Percentiles rank a stretch among this genome's conserved stretches.
These are phyloP conservation scores for Austroboletus rostrupii DNA, from an alignment of 1,284 basidiomycete genomes.

Conservation along the genomic window DNA sequence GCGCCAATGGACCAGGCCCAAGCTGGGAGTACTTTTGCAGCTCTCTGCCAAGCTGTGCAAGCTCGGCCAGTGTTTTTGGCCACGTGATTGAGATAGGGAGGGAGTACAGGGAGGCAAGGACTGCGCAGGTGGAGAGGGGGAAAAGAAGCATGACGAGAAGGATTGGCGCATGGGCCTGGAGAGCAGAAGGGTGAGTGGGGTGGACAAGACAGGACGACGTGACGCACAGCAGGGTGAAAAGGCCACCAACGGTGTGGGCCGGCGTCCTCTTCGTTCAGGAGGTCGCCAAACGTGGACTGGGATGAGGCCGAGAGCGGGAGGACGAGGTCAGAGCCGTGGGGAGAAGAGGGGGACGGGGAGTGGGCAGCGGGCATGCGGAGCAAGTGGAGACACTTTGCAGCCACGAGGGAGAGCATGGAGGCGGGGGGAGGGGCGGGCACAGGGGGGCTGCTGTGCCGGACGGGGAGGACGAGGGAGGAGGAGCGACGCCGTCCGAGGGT, in stretches of 20 bases:
- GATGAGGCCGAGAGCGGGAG: slow-evolving; percentile 68
- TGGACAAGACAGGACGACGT: slow-evolving; percentile 7
- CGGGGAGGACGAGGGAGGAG: slow-evolving; percentile 34
- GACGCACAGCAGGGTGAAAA: slow-evolving; percentile 48
- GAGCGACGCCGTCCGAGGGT: slow-evolving; percentile 53
- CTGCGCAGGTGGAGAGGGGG: slow-evolving; percentile 54
- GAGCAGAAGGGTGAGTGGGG: slow-evolving; percentile 11
- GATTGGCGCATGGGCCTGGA: slow-evolving; percentile 59
- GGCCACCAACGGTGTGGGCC: slow-evolving; percentile 38
- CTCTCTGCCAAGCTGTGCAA: slow-evolving; percentile 69
- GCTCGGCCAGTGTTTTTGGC: slow-evolving; percentile 70
- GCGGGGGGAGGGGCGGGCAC: slow-evolving; percentile 19
- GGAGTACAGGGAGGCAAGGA: slow-evolving; percentile 48
- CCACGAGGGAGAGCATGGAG: slow-evolving; percentile 49
- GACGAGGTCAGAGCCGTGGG: slow-evolving; percentile 50
- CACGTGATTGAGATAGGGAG: slow-evolving; percentile 72
- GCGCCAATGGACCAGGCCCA: slow-evolving; percentile 54
- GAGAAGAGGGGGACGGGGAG: slow-evolving; percentile 48
- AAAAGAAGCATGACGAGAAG: slow-evolving; percentile 66
- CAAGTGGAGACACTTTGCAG: slow-evolving; percentile 49
- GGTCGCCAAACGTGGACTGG: slow-evolving; percentile 47
- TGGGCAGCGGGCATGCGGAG: slow-evolving; percentile 42
- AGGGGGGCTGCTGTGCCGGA: slow-evolving; percentile 13
- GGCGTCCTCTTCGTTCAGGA: slow-evolving; percentile 39
- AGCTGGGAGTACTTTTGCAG: slow-evolving; percentile 74